These are phyloP conservation scores for Circinella minor DNA, from an alignment of 371 early-diverging fungal species.

Conservation along the genomic window DNA sequence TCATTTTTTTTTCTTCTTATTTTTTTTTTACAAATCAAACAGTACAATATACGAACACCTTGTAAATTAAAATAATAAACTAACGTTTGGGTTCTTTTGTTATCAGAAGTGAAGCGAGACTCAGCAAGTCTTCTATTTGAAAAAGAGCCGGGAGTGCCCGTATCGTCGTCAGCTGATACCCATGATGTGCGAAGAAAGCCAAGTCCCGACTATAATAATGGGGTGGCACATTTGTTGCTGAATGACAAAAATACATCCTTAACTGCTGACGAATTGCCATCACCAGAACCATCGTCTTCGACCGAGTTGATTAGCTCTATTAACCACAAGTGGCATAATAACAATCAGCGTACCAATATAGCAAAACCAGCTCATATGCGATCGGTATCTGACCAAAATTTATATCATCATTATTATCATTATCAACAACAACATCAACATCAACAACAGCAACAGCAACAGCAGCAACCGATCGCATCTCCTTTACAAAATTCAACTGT, in stretches of 20 bases:
- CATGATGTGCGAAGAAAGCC: constrained; percentile 5
- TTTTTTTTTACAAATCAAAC: neutral
- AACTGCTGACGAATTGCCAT: constrained; percentile 7
- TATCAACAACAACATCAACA: constrained; percentile 1
- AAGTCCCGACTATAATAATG: constrained; percentile 4
- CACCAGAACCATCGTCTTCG: constrained; percentile 7
- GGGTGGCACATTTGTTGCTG: constrained; percentile 8
- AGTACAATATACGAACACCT: too few species aligned
- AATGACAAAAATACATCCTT: constrained; percentile 3
- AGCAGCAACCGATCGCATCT: constrained; percentile 7
- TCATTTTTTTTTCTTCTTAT: neutral
- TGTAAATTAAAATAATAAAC: neutral
- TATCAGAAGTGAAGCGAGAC: constrained; percentile 7
- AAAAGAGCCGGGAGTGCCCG: constrained; percentile 8
- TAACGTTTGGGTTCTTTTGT: neutral
- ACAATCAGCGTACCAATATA: neutral
- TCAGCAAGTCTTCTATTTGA: constrained; percentile 1
- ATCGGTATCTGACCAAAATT: constrained; percentile 3
- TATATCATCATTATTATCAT: constrained; percentile 8
- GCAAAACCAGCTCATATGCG: constrained; percentile 6
- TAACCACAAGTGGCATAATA: neutral
- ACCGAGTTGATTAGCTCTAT: neutral
- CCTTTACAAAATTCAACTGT: constrained; percentile 1
- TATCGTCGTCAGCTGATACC: constrained; percentile 9
- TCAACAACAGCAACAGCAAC: neutral